Evolutionary conservation across 495 filamentous ascomycete species (phyloP), one percentile per base, ranked within the genome.

Genomic region (Aspergillus biplanus): DNA sequence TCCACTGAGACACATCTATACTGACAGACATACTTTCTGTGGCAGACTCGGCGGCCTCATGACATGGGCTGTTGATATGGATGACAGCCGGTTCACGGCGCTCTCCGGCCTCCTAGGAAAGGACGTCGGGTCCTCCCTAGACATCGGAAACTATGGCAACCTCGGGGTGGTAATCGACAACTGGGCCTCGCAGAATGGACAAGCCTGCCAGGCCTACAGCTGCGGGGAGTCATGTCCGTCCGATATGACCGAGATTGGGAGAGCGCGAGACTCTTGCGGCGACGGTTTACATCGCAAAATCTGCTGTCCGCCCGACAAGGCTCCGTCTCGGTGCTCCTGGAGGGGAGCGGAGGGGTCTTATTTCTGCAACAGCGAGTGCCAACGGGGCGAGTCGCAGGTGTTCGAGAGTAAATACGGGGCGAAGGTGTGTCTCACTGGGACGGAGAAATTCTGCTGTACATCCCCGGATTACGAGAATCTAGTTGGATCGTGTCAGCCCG

Each of bases 61-160:
- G 58, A 61, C 74, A 9, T 80, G 75, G 77, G 70, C 72, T 7
- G 62, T 79, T 16, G 70, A 73, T n/a, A 8, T 31, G 21, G 50
- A 54, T 32, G 50, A 54, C 16, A 21, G 32, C 27, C 5, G 6
- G 9, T 54, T 11, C 50, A 31, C 50, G n/a, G 50, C 21, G 9
- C 50, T 54, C 33, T 8, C 7, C 7, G 50, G 50, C 9, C 50
- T 54, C 12, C 8, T 54, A 9, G 50, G 18, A 9, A 8, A 34
- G 11, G 50, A 54, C 18, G 12, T 34, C 32, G 50, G 50, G 6
- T 6, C 6, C 27, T 6, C 8, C 21, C 7, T 31, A 6, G 27
- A 27, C n/a, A 7, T 48, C 12, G 5, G 5, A 5, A 15, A 13
- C 16, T 8, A 48, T 13, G 5, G 5, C 5, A 15, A 6, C 46